phyloP scores from a whole-genome alignment of 176 grass and related monocot species.

The Cenchrus fungigraminus region DNA sequence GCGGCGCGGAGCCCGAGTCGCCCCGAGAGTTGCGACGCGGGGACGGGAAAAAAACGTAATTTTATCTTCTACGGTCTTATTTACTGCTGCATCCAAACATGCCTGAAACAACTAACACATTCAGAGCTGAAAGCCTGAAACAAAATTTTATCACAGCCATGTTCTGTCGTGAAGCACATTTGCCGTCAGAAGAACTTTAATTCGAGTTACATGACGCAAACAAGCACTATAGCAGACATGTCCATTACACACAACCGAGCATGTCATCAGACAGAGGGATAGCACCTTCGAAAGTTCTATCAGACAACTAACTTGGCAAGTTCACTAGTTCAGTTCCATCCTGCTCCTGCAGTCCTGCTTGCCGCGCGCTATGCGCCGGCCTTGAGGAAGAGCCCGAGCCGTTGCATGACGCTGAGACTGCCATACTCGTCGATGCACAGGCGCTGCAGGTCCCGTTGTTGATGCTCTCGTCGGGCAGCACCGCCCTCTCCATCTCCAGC shows the following conservation, averaged over 20 bases:
- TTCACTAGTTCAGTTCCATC: neutral
- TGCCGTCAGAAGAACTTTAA: neutral
- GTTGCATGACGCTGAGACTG: neutral
- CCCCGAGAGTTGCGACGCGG: too few relatives aligned
- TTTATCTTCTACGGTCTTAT: too few relatives aligned
- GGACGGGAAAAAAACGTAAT: too few relatives aligned
- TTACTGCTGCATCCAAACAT: too few relatives aligned
- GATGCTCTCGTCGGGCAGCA: neutral
- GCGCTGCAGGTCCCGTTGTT: neutral
- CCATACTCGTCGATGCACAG: neutral
- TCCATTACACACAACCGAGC: neutral
- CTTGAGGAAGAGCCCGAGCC: slow-evolving; percentile 20
- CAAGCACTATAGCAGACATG: neutral
- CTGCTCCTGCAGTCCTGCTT: neutral
- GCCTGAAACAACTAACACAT: neutral
- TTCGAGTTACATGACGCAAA: neutral
- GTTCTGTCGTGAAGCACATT: neutral
- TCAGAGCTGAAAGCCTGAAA: neutral
- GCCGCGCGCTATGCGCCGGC: neutral
- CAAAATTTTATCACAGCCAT: neutral
- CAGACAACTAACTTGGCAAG: neutral
- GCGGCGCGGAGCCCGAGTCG: too few relatives aligned
- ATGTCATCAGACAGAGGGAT: neutral
- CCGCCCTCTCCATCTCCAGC: slow-evolving; percentile 15
- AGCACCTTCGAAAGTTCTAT: neutral